These are phyloP conservation scores for Brassica juncea DNA, from an alignment of 345 rosid genomes.

Conservation along the genomic window DNA sequence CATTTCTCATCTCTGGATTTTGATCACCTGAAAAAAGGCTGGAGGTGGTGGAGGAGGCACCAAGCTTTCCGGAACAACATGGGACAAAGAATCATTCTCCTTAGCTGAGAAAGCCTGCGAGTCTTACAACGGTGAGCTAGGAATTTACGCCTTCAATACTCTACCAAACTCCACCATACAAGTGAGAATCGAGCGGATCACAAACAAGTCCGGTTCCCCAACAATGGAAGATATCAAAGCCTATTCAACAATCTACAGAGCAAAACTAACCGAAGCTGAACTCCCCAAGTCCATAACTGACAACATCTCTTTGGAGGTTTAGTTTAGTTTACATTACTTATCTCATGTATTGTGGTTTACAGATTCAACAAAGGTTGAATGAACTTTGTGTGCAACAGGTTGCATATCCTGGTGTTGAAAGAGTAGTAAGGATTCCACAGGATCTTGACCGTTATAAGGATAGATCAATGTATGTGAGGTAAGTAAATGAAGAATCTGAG, in stretches of 20 bases:
- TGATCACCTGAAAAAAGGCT: conserved; percentile 50
- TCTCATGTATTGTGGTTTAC: too few species aligned
- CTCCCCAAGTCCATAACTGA: conserved; percentile 63
- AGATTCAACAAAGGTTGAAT: conserved; percentile 12
- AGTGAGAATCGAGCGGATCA: conserved; percentile 82
- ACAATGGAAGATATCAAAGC: conserved; percentile 78
- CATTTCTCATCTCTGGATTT: neutral
- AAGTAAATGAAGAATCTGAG: conserved; percentile 37
- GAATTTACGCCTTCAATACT: conserved; percentile 79
- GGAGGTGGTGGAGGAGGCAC: conserved; percentile 89
- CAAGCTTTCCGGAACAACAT: conserved; percentile 73
- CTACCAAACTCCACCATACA: conserved; percentile 59
- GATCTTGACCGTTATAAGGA: conserved; percentile 85
- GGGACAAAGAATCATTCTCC: conserved; percentile 81
- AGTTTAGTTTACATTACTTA: conserved; percentile 42
- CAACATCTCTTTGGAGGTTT: conserved; percentile 66
- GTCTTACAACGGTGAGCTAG: conserved; percentile 67
- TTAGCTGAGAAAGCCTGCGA: conserved; percentile 63
- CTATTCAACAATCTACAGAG: conserved; percentile 61
- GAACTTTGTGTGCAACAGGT: conserved; percentile 51
- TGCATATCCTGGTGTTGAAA: conserved; percentile 87
- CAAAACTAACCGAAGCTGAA: conserved; percentile 72
- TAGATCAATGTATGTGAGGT: conserved; percentile 66
- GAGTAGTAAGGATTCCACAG: conserved; percentile 73
- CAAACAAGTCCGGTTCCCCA: conserved; percentile 80